Conservation (phyloP, 2,329 filamentous ascomycete species). For the Fusarium euwallaceae region DNA sequence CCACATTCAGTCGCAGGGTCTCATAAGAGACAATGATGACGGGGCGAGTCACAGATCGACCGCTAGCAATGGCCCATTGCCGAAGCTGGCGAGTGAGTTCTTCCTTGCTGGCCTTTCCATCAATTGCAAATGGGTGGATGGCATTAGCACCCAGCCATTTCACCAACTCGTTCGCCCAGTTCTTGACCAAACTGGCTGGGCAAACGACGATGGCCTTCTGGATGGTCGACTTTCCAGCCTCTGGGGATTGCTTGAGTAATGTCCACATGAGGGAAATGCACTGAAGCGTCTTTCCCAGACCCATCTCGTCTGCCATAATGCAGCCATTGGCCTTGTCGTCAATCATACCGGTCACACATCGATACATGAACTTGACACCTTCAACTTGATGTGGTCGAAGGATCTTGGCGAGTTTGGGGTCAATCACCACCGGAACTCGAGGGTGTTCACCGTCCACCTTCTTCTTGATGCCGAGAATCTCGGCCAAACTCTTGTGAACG, state of each 20-base stretch:
- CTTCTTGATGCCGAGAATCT: slow-evolving; percentile 95
- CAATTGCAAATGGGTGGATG: slow-evolving; percentile 92
- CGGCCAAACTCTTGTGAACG: slow-evolving; percentile 93
- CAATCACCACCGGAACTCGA: slow-evolving; percentile 96
- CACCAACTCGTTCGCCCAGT: slow-evolving; percentile 96
- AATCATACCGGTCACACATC: slow-evolving; percentile 93
- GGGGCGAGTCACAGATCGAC: slow-evolving; percentile 89
- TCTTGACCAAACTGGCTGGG: slow-evolving; percentile 94
- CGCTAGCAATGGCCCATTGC: slow-evolving; percentile 93
- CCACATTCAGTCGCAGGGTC: slow-evolving; percentile 89
- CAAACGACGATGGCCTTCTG: slow-evolving; percentile 98
- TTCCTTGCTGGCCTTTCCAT: slow-evolving; percentile 95
- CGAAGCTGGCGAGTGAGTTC: slow-evolving; percentile 90
- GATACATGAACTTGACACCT: slow-evolving; percentile 97
- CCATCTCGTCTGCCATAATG: slow-evolving; percentile 99
- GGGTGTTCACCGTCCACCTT: slow-evolving; percentile 83
- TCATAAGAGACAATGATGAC: slow-evolving; percentile 99
- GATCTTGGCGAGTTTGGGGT: slow-evolving; percentile 89
- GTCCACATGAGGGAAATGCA: slow-evolving; percentile 99
- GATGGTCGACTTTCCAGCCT: slow-evolving; percentile 93
- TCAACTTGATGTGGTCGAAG: slow-evolving; percentile 97
- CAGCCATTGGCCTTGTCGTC: slow-evolving; percentile 95
- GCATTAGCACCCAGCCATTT: slow-evolving; percentile 97
- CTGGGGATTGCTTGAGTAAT: slow-evolving; percentile 91
- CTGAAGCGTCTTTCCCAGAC: slow-evolving; percentile 95